Percentiles rank a stretch among this genome's conserved stretches.
Evolutionary conservation across 2,329 filamentous ascomycete genomes (phyloP).

Genomic region (Diaporthe nobilis): DNA sequence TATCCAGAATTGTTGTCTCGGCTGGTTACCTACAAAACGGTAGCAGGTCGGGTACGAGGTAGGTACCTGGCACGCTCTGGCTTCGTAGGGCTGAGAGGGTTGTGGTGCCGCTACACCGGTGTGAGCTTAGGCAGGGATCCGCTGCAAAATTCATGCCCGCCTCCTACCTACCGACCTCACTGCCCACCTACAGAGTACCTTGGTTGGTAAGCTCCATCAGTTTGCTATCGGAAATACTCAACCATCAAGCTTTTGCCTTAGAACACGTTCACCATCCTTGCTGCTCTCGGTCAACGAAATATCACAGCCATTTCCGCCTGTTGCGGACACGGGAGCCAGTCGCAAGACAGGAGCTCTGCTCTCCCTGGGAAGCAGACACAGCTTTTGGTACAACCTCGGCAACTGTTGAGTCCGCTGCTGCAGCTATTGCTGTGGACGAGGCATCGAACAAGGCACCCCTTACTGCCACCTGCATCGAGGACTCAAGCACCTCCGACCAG

Average conservation of each 20-base stretch:
- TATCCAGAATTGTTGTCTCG: not conserved
- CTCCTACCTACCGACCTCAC: slow-evolving; percentile 2
- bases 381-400: not conserved
- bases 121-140: slow-evolving; percentile 26
- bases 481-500: not conserved
- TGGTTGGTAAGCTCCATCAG: slow-evolving; percentile 9
- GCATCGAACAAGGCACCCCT: not conserved
- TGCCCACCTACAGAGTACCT: not conserved
- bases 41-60: not conserved
- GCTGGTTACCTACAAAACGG: not conserved
- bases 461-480: not conserved
- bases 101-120: slow-evolving; percentile 18
- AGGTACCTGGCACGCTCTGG: not conserved
- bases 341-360: not conserved
- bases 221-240: not conserved
- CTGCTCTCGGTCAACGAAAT: not conserved
- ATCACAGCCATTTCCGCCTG: not conserved
- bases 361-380: not conserved
- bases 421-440: not conserved
- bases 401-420: not conserved
- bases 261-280: not conserved
- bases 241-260: not conserved
- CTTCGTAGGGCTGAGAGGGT: not conserved
- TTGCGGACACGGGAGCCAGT: not conserved
- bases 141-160: slow-evolving; percentile 41